Evolutionary conservation across 106 monocot genomes (phyloP).

Genomic region (Narthecium ossifragum): DNA sequence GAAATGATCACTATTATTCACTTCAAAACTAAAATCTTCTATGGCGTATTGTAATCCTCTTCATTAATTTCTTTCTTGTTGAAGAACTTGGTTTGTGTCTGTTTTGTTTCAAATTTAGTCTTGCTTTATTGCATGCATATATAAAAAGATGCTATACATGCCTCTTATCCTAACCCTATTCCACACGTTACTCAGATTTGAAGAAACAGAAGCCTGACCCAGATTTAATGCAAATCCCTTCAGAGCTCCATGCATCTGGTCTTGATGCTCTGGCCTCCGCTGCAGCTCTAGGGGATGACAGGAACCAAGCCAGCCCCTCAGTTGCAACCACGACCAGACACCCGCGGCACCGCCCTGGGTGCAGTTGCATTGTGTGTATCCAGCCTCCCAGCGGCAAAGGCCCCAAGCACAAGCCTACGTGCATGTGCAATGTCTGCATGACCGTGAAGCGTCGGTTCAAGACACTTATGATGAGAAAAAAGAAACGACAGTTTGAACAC

Average conservation of each 20-base stretch:
- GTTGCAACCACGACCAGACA: slow-evolving; percentile 69
- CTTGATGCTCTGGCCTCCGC: slow-evolving; percentile 59
- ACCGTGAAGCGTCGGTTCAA: slow-evolving; percentile 87
- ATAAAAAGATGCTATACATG: no score
- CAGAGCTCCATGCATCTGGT: slow-evolving; percentile 39
- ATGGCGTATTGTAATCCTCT: no score
- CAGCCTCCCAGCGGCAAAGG: slow-evolving; percentile 97
- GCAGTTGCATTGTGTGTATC: slow-evolving; percentile 94
- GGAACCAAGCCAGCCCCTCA: slow-evolving; percentile 35
- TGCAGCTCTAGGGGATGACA: slow-evolving; percentile 34
- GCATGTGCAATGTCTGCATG: slow-evolving; percentile 86
- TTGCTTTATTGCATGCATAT: no score
- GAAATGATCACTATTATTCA: no score
- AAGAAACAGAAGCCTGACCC: slow-evolving; percentile 35
- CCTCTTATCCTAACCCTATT: no score
- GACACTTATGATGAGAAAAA: slow-evolving; percentile 90
- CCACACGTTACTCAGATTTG: slow-evolving; percentile 65
- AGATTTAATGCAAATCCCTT: slow-evolving; percentile 20
- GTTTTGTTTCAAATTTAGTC: background rate
- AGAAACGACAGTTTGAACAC: slow-evolving; percentile 70
- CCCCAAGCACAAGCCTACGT: slow-evolving; percentile 73
- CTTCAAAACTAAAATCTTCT: no score
- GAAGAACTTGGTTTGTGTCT: no score
- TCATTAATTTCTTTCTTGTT: no score
- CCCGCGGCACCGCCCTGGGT: slow-evolving; percentile 85